Evolutionary conservation across 192 early-diverging fungal genomes (phyloP), one percentile per base, ranked within the genome.

Genomic region (Rhizophagus prolifer): DNA sequence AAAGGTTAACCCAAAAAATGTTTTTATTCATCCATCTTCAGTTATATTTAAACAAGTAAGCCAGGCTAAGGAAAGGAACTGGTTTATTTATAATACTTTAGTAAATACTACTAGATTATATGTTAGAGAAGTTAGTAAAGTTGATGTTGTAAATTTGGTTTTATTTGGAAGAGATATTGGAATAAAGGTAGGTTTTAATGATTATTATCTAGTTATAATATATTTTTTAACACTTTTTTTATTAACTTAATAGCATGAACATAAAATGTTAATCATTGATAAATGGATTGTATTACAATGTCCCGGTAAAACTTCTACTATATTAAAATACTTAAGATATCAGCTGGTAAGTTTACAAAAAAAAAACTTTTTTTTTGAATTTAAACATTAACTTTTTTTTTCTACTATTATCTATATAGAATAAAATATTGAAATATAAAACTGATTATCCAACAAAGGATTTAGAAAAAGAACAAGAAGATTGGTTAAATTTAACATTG

Each of bases 1-100:
- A 36, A 86, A 87, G 2, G 75, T 70, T 2, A 80, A 81, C 14
- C 79, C 81, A 63, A 79, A 83, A 26, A 70, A 68, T 13, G 87
- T 95, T 4, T 90, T 90, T 62, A 84, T 96, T 10, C 96, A 97
- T 79, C 96, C 95, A 26, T 88, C 91, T 62, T 96, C 94, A 0
- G 82, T 90, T 46, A 74, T 76, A 3, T 76, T 79, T 12, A 76
- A 81, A 59, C 77, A 79, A 26, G 23, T 30, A 2, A 78, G 76
- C 47, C n/a, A 70, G 36, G 4, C 3, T 16, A 54, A 54, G 3
- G 5, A 54, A 23, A 82, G 77, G 23, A 77, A 77, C 13, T 83
- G 79, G 79, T 83, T 89, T 47, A 80, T 85, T 19, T 89, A 86
- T 60, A 87, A 89, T 75, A 85, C 82, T n/a, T 76, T 86, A 10